A percentile compares a stretch with the other conserved stretches of the same genome.
Conservation (phyloP, 2,329 filamentous ascomycete genomes). For the Aspergillus sp. region DNA sequence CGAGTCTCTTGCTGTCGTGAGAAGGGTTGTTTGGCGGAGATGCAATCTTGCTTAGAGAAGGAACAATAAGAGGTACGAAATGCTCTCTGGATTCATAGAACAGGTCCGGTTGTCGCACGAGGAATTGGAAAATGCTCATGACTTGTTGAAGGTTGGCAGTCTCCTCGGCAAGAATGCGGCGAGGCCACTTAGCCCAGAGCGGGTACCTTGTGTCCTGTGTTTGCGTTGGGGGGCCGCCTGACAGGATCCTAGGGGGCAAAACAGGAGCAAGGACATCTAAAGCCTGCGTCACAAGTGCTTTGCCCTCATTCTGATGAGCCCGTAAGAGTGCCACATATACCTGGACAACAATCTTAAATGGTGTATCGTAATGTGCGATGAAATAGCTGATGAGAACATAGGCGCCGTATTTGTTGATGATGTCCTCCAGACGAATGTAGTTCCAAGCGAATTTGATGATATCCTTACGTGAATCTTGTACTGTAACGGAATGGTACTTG, state of each 20-base stretch:
- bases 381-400: slow-evolving; percentile 98
- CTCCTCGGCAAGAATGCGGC: slow-evolving; percentile 89
- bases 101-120: slow-evolving; percentile 85
- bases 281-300: slow-evolving; percentile 87
- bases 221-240: slow-evolving; percentile 47
- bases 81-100: slow-evolving; percentile 96
- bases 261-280: slow-evolving; percentile 94
- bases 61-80: slow-evolving; percentile 84
- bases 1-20: slow-evolving; percentile 87
- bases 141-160: slow-evolving; percentile 93
- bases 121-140: slow-evolving; percentile 95
- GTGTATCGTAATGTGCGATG: slow-evolving; percentile 94
- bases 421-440: slow-evolving; percentile 95
- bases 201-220: slow-evolving; percentile 71
- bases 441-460: slow-evolving; percentile 99
- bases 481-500: slow-evolving; percentile 85
- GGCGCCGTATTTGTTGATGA: slow-evolving; percentile 97
- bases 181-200: slow-evolving; percentile 84
- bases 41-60: slow-evolving; percentile 84
- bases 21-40: slow-evolving; percentile 77
- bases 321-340: slow-evolving; percentile 90
- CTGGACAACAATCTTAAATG: slow-evolving; percentile 90
- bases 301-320: slow-evolving; percentile 92
- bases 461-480: slow-evolving; percentile 92
- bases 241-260: slow-evolving; percentile 74